Evolutionary conservation across 1,284 basidiomycete genomes (phyloP), one percentile per base, ranked within the genome.

Genomic region (Cutaneotrichosporon dermatis): DNA sequence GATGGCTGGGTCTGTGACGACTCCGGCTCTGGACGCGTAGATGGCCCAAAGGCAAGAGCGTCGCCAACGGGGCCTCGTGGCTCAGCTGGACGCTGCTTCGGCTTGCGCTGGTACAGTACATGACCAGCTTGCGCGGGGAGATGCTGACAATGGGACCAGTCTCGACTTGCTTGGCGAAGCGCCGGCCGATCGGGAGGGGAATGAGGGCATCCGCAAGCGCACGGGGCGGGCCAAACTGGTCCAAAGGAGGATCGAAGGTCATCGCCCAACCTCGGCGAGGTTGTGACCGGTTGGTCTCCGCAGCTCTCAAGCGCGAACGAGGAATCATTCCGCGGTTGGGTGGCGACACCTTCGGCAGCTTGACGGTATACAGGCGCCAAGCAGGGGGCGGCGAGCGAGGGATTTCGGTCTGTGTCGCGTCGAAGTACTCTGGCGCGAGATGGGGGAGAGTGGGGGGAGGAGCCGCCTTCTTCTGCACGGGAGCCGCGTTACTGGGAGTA

Each of bases 231-330:
- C 58, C 46, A 80, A 88, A 85, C 43, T 83, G 84, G 59, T 84
- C 83, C 7, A 90, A 81, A 6, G 88, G 87, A 35, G 90, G 89
- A 35, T 86, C 83, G 79, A 88, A 91, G 4, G 88, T 86, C 59
- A 89, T 79, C 12, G 86, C 81, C 64, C 91, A 88, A 71, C 85
- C 83, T 44, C 84, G 83, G 7, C 84, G 72, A n/a, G 76, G 78
- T 7, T 45, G 40, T 1, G 57, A 16, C 15, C 55, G 25, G 25
- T 25, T 50, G 6, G 49, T 56, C 16, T 72, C 66, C 13, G 61
- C 60, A 15, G 55, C 57, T 35, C 54, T 54, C n/a, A 61, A 54
- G 10, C 64, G 68, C 36, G 46, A 55, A 5, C 58, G 54, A 25
- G 69, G 60, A 11, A 69, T 64, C 63, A 67, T 36, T 37, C 59